Conservation (phyloP, 2,329 filamentous ascomycete species). For the Colletotrichum euphorbiae region DNA sequence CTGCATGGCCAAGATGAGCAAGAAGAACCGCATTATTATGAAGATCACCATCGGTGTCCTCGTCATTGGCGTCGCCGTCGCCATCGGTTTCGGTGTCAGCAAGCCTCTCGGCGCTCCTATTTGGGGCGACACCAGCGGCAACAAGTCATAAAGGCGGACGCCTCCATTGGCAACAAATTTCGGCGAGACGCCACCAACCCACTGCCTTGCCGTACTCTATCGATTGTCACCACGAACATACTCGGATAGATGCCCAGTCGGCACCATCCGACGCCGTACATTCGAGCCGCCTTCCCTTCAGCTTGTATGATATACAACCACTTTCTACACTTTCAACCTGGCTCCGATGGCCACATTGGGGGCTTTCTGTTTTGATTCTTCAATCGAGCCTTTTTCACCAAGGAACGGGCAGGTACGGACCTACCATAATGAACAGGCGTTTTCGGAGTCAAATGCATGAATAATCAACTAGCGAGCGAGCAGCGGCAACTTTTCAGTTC, state of each 20-base stretch:
- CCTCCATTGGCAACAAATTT: background rate
- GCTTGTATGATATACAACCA: slow-evolving; percentile 37
- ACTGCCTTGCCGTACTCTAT: background rate
- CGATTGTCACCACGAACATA: slow-evolving; percentile 12
- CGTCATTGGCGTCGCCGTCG: slow-evolving; percentile 65
- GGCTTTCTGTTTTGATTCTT: slow-evolving; percentile 15
- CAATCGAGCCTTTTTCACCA: slow-evolving; percentile 20
- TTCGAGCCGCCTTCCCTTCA: slow-evolving; percentile 32
- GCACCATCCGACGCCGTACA: slow-evolving; percentile 12
- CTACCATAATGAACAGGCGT: slow-evolving; percentile 38
- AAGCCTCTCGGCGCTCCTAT: slow-evolving; percentile 70
- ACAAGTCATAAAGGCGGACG: background rate
- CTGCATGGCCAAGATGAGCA: slow-evolving; percentile 64
- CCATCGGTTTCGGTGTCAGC: slow-evolving; percentile 70
- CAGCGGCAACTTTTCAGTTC: slow-evolving; percentile 36
- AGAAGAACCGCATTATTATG: slow-evolving; percentile 64
- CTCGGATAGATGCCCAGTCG: slow-evolving; percentile 1
- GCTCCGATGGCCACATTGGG: slow-evolving; percentile 24
- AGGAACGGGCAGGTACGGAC: slow-evolving; percentile 22
- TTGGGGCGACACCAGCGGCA: slow-evolving; percentile 53
- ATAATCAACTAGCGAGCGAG: slow-evolving; percentile 37
- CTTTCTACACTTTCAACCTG: slow-evolving; percentile 11
- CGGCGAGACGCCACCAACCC: background rate
- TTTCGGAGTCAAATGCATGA: slow-evolving; percentile 38
- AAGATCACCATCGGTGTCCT: slow-evolving; percentile 66